These are phyloP conservation scores for Leishmania guyanensis DNA, from an alignment of 208 protist species.

Conservation along the genomic window DNA sequence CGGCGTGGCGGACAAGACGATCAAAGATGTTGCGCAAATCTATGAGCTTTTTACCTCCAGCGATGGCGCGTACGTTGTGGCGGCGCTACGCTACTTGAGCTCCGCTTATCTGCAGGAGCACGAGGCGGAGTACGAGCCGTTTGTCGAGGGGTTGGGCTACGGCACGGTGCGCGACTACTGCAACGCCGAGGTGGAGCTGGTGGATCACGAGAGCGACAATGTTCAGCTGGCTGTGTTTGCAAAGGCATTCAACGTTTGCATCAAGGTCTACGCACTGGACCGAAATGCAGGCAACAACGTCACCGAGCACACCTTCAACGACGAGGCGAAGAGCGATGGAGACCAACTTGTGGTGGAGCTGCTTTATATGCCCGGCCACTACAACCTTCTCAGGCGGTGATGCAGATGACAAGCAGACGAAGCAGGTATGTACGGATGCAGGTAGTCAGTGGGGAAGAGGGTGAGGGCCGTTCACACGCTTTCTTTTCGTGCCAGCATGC, in stretches of 20 bases:
- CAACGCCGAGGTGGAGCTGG: slow-evolving; percentile 69
- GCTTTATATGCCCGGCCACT: slow-evolving; percentile 83
- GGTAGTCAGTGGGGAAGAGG: not conserved
- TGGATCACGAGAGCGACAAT: slow-evolving; percentile 82
- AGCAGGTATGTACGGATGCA: not conserved
- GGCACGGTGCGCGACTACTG: slow-evolving; percentile 66
- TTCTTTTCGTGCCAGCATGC: not conserved
- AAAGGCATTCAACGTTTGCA: slow-evolving; percentile 45
- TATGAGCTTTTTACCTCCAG: slow-evolving; percentile 35
- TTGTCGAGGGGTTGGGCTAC: slow-evolving; percentile 72
- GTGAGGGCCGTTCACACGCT: not conserved
- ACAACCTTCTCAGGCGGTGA: slow-evolving; percentile 61
- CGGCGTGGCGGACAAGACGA: slow-evolving; percentile 30
- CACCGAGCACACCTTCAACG: slow-evolving; percentile 38
- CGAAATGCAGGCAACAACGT: slow-evolving; percentile 33
- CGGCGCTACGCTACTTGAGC: slow-evolving; percentile 74
- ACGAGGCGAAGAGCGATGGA: slow-evolving; percentile 10
- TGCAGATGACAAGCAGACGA: not conserved
- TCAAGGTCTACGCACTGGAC: slow-evolving; percentile 70
- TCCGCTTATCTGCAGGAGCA: slow-evolving; percentile 72
- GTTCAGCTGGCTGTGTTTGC: slow-evolving; percentile 81
- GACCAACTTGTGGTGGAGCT: slow-evolving; percentile 36
- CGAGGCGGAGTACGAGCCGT: slow-evolving; percentile 69
- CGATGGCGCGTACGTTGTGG: slow-evolving; percentile 58
- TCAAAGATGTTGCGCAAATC: slow-evolving; percentile 24